These are phyloP conservation scores for Diplotaxis tenuifolia DNA, from an alignment of 345 rosid species.

Conservation along the genomic window DNA sequence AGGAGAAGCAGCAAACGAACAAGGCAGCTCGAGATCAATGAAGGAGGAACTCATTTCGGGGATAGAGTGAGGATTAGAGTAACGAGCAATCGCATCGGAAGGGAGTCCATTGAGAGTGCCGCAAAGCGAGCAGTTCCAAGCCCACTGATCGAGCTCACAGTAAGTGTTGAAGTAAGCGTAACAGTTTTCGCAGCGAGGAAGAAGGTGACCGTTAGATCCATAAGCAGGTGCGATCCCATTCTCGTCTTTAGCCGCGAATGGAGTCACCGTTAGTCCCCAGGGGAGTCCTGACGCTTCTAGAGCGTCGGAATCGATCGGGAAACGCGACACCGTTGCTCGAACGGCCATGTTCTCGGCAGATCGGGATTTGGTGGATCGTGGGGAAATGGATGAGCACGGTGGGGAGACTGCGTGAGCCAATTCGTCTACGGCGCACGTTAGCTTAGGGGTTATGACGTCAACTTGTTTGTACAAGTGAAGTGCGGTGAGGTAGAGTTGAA, in stretches of 20 bases:
- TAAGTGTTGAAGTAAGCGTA: constrained; percentile 89
- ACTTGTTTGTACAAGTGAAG: not conserved
- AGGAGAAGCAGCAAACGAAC: constrained; percentile 36
- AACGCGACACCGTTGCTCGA: constrained; percentile 77
- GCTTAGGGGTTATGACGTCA: not conserved
- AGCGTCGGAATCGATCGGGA: constrained; percentile 75
- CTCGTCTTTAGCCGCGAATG: constrained; percentile 87
- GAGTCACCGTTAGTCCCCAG: constrained; percentile 89
- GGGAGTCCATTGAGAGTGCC: constrained; percentile 87
- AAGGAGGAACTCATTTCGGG: constrained; percentile 91
- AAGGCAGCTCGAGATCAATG: constrained; percentile 84
- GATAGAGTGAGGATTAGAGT: constrained; percentile 73
- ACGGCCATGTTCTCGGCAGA: constrained; percentile 53
- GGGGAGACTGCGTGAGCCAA: not conserved
- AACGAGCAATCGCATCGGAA: constrained; percentile 68
- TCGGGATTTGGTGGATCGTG: constrained; percentile 3
- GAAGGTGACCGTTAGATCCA: constrained; percentile 74
- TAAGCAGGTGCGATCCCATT: constrained; percentile 65
- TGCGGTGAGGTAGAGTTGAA: not conserved
- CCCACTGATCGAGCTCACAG: constrained; percentile 96
- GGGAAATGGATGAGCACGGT: constrained; percentile 10
- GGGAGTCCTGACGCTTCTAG: constrained; percentile 85
- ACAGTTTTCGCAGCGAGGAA: constrained; percentile 95
- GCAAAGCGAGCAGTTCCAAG: constrained; percentile 89
- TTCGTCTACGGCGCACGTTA: not conserved